phyloP scores from a whole-genome alignment of 768 basidiomycete genomes.

The Podaxis pistillaris region DNA sequence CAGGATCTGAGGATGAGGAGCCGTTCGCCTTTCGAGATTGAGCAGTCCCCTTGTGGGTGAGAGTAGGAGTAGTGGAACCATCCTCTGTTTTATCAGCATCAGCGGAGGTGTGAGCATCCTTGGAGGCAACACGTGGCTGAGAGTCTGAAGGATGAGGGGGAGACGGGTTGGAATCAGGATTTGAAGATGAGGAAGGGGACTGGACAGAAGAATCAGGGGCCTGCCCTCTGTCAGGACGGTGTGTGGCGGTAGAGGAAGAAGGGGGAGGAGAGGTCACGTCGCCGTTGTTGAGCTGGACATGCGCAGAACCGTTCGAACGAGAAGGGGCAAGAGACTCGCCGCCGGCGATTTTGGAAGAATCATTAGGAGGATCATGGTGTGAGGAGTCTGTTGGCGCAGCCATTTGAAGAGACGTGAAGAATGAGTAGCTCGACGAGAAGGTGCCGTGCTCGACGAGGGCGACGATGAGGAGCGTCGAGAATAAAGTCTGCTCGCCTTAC shows the following conservation, averaged over 20 bases:
- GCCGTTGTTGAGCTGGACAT: slow-evolving; percentile 7
- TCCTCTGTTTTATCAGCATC: slow-evolving; percentile 25
- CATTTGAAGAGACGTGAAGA: slow-evolving; percentile 2
- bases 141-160: slow-evolving; percentile 5
- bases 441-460: slow-evolving; percentile 14
- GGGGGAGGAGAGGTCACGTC: background rate
- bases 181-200: slow-evolving; percentile 6
- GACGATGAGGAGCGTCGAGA: slow-evolving; percentile 11
- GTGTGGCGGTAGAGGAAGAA: background rate
- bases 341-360: background rate
- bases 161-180: slow-evolving; percentile 12
- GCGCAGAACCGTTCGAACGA: slow-evolving; percentile 11
- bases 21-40: slow-evolving; percentile 15
- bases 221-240: slow-evolving; percentile 14
- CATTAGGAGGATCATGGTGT: background rate
- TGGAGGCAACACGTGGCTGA: slow-evolving; percentile 23
- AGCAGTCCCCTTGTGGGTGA: slow-evolving; percentile 14
- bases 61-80: slow-evolving; percentile 24
- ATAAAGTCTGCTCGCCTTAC: slow-evolving; percentile 1
- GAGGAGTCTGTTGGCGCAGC: background rate
- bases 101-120: slow-evolving; percentile 20
- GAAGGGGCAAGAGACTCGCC: background rate
- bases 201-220: background rate
- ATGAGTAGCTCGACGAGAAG: slow-evolving; percentile 10
- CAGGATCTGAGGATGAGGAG: slow-evolving; percentile 15